Base-by-base conservation (phyloP, 352 stramenopile species). In the Globisporangium mamillatum region DNA sequence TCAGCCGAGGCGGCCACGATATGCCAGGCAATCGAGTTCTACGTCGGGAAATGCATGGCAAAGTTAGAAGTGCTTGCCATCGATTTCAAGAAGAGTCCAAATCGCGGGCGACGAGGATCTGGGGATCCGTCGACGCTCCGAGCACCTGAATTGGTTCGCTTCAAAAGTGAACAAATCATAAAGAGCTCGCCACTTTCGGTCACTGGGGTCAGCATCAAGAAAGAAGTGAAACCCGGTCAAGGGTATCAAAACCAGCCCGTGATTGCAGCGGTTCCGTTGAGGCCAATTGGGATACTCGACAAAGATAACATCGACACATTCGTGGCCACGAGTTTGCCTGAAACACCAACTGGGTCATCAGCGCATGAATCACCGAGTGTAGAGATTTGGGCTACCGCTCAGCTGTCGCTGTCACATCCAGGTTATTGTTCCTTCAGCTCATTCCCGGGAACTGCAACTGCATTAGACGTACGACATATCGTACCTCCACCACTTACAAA, bases 21-120 rank as follows among this genome's bases (percentile, higher is more conserved):
- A 8, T 93, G 86, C 66, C 76, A 82, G 25, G 75, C 75, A 7
- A 91, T 93, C 63, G 86, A 93, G 65, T 93, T 93, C 46, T 91
- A 91, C 48, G 84, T 93, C 3, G 79, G 82, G 0, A 89, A 89
- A 27, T 93, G 86, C 66, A 90, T 93, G 79, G 82, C 82, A 6
- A 93, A 93, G 41, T 62, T 92, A 16, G 83, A 93, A 52, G 72
- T 88, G 0, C 76, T 90, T 0, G 73, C 75, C 48, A 61, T 74
- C 2, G 66, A 73, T 32, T 69, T 61, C 12, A 70, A 79, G 27
- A 71, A 85, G 22, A 77, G 14, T 50, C 22, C 10, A 29, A 22
- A n/a, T 68, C 75, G 25, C 25, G 25, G 2, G 10, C 68, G 22
- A 10, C 69, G 46, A 53, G 48, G 58, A 14, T 60, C 60, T 6